Evolutionary conservation across 2,329 filamentous ascomycete genomes (phyloP), one percentile per base, ranked within the genome.

Genomic region (Penicillium sp.): DNA sequence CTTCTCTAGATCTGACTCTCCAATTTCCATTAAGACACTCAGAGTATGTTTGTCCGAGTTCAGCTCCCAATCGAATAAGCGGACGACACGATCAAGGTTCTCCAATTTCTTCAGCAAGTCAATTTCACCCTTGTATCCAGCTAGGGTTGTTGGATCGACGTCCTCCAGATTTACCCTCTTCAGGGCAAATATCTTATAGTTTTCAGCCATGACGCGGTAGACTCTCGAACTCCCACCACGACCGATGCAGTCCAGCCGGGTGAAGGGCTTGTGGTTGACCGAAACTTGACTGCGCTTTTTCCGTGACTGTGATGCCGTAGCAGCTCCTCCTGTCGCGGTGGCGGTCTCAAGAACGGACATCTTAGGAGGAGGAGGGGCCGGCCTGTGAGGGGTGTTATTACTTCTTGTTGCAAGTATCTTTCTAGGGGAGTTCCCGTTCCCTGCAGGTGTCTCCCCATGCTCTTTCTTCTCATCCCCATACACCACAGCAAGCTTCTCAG

Each of bases 331-430:
- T 10, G 83, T 84, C 2, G 85, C 82, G 1, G 91, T 96, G 2
- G 89, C 91, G 3, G 90, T 85, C 58, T 97, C 89, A n/a, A 96
- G 73, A 7, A 95, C 85, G 1, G 87, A 93, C 91, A 97, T 97
- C 69, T 96, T 97, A 1, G 93, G 91, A 7, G 89, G 89, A 3
- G 91, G 91, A n/a, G 76, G 84, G 2, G 88, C 88, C 21, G 85
- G 78, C 58, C 89, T 77, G 61, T 82, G 85, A 10, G 89, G 89
- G 4, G 88, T 95, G 61, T 85, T 85, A 51, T 74, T 77, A 60
- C 76, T 81, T 53, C 79, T 72, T 6, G 71, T 67, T 12, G 75
- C 75, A 8, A 84, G 67, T 13, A 75, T 69, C 53, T 69, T 72
- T 26, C 74, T 64, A n/a, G 72, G 70, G 4, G 73, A 74, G n/a